phyloP scores from a whole-genome alignment of 495 filamentous ascomycete species.

The Ascodesmis nigricans region DNA sequence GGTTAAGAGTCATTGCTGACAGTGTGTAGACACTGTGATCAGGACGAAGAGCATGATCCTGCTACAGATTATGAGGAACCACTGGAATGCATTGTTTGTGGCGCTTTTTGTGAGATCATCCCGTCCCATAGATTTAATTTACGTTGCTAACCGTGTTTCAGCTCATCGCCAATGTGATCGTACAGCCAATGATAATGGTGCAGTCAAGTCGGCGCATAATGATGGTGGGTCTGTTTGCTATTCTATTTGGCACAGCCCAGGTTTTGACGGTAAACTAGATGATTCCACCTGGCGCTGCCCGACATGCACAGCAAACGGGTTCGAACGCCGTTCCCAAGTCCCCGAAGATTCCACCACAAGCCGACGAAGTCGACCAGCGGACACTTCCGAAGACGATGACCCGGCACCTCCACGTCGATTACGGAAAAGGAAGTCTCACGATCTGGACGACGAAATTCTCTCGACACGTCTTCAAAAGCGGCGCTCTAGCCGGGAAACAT shows the following conservation, averaged over 20 bases:
- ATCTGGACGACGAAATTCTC: too few species aligned
- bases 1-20: too few species aligned
- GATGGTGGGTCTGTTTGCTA: slow-evolving; percentile 35
- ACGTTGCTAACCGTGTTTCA: too few species aligned
- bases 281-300: slow-evolving; percentile 57
- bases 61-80: slow-evolving; percentile 73
- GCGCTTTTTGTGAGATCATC: slow-evolving; percentile 74
- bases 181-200: slow-evolving; percentile 34
- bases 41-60: slow-evolving; percentile 71
- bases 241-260: too few species aligned
- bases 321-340: slow-evolving; percentile 29
- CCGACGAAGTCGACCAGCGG: too few species aligned
- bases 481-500: slow-evolving; percentile 21
- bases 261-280: slow-evolving; percentile 26
- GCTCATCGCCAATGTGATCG: slow-evolving; percentile 90
- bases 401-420: too few species aligned
- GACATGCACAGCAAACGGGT: slow-evolving; percentile 45
- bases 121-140: too few species aligned
- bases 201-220: slow-evolving; percentile 34
- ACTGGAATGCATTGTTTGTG: slow-evolving; percentile 58
- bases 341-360: neutral
- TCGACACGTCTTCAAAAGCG: slow-evolving; percentile 19
- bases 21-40: slow-evolving; percentile 45
- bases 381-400: too few species aligned
- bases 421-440: too few species aligned